Percentiles rank a stretch among this genome's conserved stretches.
Conservation (phyloP, 257 asterid species). For the Solanum chaucha region DNA sequence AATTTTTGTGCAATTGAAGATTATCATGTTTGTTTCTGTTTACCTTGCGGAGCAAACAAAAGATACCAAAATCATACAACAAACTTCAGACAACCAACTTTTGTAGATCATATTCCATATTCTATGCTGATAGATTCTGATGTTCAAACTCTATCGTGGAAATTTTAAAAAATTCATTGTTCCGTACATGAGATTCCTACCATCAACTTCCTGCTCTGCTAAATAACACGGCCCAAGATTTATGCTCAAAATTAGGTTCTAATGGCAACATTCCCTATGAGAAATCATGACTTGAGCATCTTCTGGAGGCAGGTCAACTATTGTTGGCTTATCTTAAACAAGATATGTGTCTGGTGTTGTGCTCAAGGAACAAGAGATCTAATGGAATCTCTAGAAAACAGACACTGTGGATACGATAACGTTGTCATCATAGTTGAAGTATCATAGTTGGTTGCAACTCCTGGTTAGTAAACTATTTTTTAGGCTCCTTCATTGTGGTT, state of each 20-base stretch:
- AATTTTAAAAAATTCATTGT: background rate
- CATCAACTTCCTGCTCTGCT: background rate
- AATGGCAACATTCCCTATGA: background rate
- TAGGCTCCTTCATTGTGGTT: background rate
- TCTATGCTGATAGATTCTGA: background rate
- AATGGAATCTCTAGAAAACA: background rate
- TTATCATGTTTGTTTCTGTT: background rate
- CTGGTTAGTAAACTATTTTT: background rate
- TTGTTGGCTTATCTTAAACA: background rate
- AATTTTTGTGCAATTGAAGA: background rate
- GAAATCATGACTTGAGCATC: background rate
- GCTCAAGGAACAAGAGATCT: background rate
- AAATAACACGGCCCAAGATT: background rate
- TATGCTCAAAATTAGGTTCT: background rate
- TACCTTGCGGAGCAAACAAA: background rate
- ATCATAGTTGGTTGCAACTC: background rate
- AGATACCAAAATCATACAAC: background rate
- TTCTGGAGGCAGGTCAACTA: background rate
- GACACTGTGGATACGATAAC: background rate
- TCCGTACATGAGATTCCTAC: background rate
- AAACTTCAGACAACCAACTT: background rate
- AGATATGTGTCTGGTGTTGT: background rate
- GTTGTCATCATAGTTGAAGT: background rate
- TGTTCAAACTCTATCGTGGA: background rate
- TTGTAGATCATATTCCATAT: background rate